Evolutionary conservation across 352 stramenopile genomes (phyloP).

Genomic region (Halophytophthora polymorphica): DNA sequence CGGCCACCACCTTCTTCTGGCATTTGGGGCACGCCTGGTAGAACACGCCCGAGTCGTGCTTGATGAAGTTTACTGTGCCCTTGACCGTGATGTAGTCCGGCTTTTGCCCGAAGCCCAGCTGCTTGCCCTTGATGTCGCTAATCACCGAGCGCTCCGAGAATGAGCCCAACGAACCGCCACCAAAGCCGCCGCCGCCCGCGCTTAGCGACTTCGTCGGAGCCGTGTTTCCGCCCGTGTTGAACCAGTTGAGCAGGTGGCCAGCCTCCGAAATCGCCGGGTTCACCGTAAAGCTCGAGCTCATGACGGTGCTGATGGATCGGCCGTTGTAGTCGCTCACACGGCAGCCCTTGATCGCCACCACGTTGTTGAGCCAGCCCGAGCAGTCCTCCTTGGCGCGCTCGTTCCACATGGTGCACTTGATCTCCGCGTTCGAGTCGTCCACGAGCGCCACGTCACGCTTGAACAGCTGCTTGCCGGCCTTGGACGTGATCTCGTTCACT

Average conservation of each 20-base stretch:
- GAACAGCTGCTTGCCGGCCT: constrained; percentile 93
- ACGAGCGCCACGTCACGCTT: constrained; percentile 97
- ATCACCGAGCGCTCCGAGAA: constrained; percentile 90
- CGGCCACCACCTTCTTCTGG: constrained; percentile 91
- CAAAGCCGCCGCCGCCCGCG: constrained; percentile 65
- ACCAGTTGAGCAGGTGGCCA: constrained; percentile 83
- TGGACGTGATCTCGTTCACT: constrained; percentile 91
- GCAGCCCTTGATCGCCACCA: constrained; percentile 95
- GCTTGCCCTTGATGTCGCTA: constrained; percentile 93
- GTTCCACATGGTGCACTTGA: constrained; percentile 97
- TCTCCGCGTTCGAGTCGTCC: constrained; percentile 95
- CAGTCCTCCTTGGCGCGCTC: constrained; percentile 83
- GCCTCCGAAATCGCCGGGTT: constrained; percentile 88
- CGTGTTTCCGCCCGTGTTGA: constrained; percentile 65
- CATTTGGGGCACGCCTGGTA: constrained; percentile 88
- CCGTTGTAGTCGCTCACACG: constrained; percentile 94
- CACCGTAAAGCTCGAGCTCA: constrained; percentile 75
- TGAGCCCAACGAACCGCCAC: constrained; percentile 63
- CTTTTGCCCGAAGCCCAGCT: constrained; percentile 95
- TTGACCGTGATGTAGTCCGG: constrained; percentile 96
- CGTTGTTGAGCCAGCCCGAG: constrained; percentile 86
- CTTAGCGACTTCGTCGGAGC: constrained; percentile 79
- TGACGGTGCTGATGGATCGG: constrained; percentile 86
- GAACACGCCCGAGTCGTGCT: constrained; percentile 90
- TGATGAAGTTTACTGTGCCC: constrained; percentile 96